These are phyloP conservation scores for Sequoiadendron giganteum DNA, from an alignment of 75 land plant species.

Conservation along the genomic window DNA sequence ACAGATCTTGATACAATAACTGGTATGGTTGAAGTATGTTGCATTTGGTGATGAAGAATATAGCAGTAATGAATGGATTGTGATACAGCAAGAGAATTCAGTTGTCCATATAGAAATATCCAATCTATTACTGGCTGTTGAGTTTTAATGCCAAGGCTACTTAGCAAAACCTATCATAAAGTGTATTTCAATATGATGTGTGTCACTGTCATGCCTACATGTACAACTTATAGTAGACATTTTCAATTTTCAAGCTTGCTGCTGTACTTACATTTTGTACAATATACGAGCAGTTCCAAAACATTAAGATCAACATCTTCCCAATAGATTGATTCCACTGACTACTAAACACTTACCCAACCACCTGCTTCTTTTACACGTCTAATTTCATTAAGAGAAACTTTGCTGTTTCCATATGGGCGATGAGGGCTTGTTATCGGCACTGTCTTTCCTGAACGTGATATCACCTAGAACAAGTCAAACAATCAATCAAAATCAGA, in stretches of 20 bases:
- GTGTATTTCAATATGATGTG: neutral
- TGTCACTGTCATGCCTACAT: neutral
- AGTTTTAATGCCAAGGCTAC: too few relatives aligned
- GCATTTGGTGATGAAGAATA: neutral
- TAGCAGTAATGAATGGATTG: neutral
- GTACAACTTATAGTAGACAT: neutral
- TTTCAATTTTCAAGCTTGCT: neutral
- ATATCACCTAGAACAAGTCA: conserved; percentile 59
- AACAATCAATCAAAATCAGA: neutral
- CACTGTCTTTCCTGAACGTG: conserved; percentile 74
- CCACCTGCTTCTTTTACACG: conserved; percentile 95
- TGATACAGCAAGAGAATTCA: neutral
- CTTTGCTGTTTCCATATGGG: conserved; percentile 85
- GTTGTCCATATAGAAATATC: neutral
- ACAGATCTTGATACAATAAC: too few relatives aligned
- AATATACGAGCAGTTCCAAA: neutral
- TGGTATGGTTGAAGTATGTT: neutral
- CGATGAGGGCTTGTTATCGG: conserved; percentile 74
- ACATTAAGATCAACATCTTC: neutral
- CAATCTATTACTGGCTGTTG: neutral
- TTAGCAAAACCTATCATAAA: neutral
- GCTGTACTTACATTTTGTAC: neutral
- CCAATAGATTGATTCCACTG: neutral
- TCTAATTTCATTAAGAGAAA: conserved; percentile 70
- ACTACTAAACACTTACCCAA: conserved; percentile 76